Evolutionary conservation across 768 basidiomycete species (phyloP).

Genomic region (Myochromella boudieri): DNA sequence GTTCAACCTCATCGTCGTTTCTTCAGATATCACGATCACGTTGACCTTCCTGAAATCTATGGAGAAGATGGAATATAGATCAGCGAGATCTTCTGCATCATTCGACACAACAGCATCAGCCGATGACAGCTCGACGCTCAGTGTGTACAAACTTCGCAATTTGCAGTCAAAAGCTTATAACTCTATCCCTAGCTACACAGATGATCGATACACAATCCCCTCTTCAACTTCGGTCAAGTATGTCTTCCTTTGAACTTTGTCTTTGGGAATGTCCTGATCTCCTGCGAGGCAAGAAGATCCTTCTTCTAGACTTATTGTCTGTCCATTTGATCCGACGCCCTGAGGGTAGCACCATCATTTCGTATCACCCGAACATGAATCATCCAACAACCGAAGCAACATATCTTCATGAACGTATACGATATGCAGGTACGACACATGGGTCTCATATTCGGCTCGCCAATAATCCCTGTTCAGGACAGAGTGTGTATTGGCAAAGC

Average conservation of each 20-base stretch:
- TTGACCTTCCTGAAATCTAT: slow-evolving; percentile 54
- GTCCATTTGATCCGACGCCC: slow-evolving; percentile 47
- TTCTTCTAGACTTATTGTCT: slow-evolving; percentile 46
- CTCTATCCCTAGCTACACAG: slow-evolving; percentile 19
- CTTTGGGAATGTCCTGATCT: background rate
- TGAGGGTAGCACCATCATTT: slow-evolving; percentile 48
- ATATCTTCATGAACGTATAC: slow-evolving; percentile 46
- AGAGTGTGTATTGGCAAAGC: slow-evolving; percentile 27
- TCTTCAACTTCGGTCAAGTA: slow-evolving; percentile 32
- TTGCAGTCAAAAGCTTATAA: background rate
- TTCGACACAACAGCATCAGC: slow-evolving; percentile 8
- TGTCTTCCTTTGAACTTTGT: background rate
- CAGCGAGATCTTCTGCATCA: slow-evolving; percentile 6
- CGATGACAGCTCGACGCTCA: slow-evolving; percentile 17
- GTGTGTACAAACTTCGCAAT: slow-evolving; percentile 12
- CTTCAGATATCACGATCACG: slow-evolving; percentile 56
- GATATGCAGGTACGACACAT: slow-evolving; percentile 39
- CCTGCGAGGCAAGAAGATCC: slow-evolving; percentile 25
- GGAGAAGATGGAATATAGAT: slow-evolving; percentile 14
- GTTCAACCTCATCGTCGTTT: background rate
- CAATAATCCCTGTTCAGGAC: slow-evolving; percentile 11
- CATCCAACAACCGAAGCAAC: slow-evolving; percentile 39
- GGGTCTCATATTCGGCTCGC: background rate
- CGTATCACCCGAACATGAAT: slow-evolving; percentile 43
- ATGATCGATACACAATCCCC: slow-evolving; percentile 43